Base-by-base conservation (phyloP, 805 yeast species). In the Monosporozyma unispora region DNA sequence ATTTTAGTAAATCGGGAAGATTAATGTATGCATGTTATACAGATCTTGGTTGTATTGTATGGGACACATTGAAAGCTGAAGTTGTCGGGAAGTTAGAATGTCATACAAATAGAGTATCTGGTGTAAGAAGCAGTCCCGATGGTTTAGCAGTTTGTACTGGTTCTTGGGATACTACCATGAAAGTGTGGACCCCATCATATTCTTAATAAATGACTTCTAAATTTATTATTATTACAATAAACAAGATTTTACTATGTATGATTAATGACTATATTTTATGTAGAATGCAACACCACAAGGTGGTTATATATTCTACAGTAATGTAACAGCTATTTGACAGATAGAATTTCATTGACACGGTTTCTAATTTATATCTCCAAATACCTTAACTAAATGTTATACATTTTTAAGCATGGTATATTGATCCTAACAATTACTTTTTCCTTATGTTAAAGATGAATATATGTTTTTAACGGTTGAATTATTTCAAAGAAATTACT, bases 61-160 rank as follows among this genome's bases (percentile, higher is more conserved):
- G 95, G 93, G 97, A 89, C 62, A 68, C 78, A 1, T 67, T 89
- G 16, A 79, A 77, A 50, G 80, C 79, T 12, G 80, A 78, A 49
- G 68, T 84, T 14, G 78, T 87, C 6, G 89, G 87, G 0, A 70
- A 76, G 18, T 61, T 87, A 47, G 81, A 80, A 27, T 87, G 85
- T 0, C 93, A 86, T 57, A 60, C 69, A 10, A 79, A 78, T 53
- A 72, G 82, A 44, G 75, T 85, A 9, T 79, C 81, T 46, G 79
- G 79, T 56, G 83, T 89, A 2, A 69, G 72, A 37, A 75, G 82
- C 1, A 78, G 89, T 54, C 81, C 81, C 0, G 87, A 87, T 64
- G 96, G 96, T 0, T 61, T 77, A 21, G 89, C 84, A 0, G 74
- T 89, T 9, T 81, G 83, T 49, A 85, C 96, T 1, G 83, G 86